Evolutionary conservation across 2,329 filamentous ascomycete genomes (phyloP), one percentile per base, ranked within the genome.

Genomic region (Xenoacremonium recifei): DNA sequence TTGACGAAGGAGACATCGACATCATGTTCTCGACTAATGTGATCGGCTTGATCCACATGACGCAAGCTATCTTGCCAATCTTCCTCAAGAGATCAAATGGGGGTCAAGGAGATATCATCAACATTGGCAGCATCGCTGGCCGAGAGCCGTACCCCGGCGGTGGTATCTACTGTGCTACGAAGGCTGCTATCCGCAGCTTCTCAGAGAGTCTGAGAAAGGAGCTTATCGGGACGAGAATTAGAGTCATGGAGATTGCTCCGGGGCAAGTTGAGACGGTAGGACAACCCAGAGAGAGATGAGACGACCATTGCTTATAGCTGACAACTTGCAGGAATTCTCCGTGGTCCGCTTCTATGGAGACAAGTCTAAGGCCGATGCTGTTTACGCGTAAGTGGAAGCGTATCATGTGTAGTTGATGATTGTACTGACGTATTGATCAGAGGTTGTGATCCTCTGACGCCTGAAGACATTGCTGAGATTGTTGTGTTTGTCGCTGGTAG

Each of bases 231-330:
- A 88, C 85, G 18, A 75, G 87, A 39, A 87, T 96, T 48, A 74
- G 90, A 39, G 76, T 96, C 45, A 95, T 96, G 47, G 86, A 89
- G 63, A 77, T 96, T 53, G 91, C 95, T 59, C 90, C 90, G 0
- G 90, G 90, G 16, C 89, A 95, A 68, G 90, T 96, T 27, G 89
- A 96, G 75, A 96, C 90, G n/a, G n/a, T n/a, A n/a, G n/a, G n/a
- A n/a, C n/a, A n/a, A n/a, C n/a, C n/a, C n/a, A n/a, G n/a, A n/a
- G n/a, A n/a, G n/a, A n/a, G n/a, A n/a, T n/a, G n/a, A n/a, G n/a
- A n/a, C n/a, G n/a, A n/a, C n/a, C n/a, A n/a, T n/a, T n/a, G n/a
- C n/a, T n/a, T n/a, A n/a, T n/a, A n/a, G n/a, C n/a, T n/a, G n/a
- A n/a, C n/a, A n/a, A n/a, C n/a, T n/a, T n/a, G n/a, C n/a, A n/a